Evolutionary conservation across 139 green algal genomes (phyloP).

Genomic region (Edaphochlamys debaryana): DNA sequence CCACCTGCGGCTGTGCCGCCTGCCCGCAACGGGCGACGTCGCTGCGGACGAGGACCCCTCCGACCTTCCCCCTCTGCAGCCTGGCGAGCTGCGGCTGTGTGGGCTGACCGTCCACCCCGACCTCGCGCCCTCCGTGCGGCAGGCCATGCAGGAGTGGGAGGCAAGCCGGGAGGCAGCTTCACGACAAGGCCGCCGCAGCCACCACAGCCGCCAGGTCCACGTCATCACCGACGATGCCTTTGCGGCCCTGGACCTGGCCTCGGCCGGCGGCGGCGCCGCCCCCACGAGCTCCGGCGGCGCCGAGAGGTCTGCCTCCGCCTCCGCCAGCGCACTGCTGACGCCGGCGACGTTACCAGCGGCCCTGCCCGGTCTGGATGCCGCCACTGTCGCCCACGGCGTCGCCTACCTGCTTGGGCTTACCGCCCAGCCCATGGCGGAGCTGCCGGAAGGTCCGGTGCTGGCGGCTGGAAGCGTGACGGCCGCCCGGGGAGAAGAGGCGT

Average conservation of each 20-base stretch:
- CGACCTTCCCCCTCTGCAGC: neutral
- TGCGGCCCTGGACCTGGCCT: neutral
- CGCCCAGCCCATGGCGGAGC: neutral
- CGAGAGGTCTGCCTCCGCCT: too few relatives aligned
- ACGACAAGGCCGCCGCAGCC: neutral
- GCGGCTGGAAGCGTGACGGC: neutral
- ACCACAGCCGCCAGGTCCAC: neutral
- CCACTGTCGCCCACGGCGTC: too few relatives aligned
- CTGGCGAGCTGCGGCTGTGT: conserved; percentile 15
- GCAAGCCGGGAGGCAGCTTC: neutral
- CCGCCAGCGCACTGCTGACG: too few relatives aligned
- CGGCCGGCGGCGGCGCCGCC: neutral
- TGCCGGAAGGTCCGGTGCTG: neutral
- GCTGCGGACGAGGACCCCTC: too few relatives aligned
- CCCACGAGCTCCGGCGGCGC: neutral
- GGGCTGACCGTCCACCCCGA: neutral
- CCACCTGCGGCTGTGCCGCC: too few relatives aligned
- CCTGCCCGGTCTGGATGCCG: too few relatives aligned
- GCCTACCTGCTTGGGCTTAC: neutral
- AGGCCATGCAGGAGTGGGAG: neutral
- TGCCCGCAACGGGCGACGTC: too few relatives aligned
- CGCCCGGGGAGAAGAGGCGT: too few relatives aligned
- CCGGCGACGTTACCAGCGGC: too few relatives aligned
- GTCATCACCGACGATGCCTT: neutral
- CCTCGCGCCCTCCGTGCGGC: neutral